These are phyloP conservation scores for Xylaria sp. DNA, from an alignment of 2,329 filamentous ascomycete genomes.

Conservation along the genomic window DNA sequence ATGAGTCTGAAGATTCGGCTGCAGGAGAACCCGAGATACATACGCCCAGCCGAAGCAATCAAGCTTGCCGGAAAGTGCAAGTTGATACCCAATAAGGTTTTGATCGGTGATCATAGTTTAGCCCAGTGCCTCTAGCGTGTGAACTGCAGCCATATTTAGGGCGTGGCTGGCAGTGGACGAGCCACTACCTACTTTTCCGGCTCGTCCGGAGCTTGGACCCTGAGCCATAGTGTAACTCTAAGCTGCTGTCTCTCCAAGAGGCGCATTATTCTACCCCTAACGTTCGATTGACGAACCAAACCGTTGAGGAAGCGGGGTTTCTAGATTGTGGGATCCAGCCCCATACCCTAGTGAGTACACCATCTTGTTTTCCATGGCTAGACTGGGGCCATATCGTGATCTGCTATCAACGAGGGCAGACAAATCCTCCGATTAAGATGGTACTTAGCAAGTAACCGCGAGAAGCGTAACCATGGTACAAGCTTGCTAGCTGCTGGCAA, in stretches of 20 bases:
- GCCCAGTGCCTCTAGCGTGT: background rate
- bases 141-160: background rate
- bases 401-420: background rate
- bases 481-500: background rate
- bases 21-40: background rate
- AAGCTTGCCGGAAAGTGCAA: background rate
- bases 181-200: constrained; percentile 1
- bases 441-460: background rate
- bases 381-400: background rate
- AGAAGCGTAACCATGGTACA: background rate
- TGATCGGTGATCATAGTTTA: background rate
- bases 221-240: background rate
- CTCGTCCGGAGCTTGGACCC: background rate
- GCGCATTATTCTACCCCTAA: background rate
- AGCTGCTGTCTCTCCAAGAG: background rate
- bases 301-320: background rate
- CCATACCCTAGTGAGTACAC: background rate
- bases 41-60: background rate
- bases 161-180: background rate
- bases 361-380: background rate
- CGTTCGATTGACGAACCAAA: background rate
- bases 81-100: background rate
- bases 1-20: background rate
- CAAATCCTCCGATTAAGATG: background rate
- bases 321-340: background rate